These are phyloP conservation scores for Xylaria flabelliformis DNA, from an alignment of 495 filamentous ascomycete genomes.

Conservation along the genomic window DNA sequence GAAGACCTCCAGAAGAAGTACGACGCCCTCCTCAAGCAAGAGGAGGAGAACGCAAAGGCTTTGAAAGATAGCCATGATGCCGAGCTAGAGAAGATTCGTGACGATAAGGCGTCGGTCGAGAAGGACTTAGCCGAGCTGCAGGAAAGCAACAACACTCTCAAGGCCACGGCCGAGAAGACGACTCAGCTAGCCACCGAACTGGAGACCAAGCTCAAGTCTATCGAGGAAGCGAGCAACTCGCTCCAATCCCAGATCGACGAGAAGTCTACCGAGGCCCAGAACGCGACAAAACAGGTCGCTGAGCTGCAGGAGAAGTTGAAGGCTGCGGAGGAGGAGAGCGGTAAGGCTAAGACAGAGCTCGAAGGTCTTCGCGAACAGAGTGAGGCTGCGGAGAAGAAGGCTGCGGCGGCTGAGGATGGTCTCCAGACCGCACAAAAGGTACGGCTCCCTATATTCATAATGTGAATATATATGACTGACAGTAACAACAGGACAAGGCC, in stretches of 20 bases:
- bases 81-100: background rate
- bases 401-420: constrained; percentile 10
- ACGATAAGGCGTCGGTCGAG: constrained; percentile 15
- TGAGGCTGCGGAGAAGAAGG: constrained; percentile 10
- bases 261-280: constrained; percentile 12
- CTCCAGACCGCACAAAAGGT: constrained; percentile 18
- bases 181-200: constrained; percentile 18
- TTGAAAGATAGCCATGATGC: background rate
- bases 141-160: constrained; percentile 3
- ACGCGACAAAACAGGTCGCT: constrained; percentile 19
- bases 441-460: background rate
- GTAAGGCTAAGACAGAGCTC: constrained; percentile 13
- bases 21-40: background rate
- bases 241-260: constrained; percentile 1
- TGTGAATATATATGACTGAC: constrained; percentile 15
- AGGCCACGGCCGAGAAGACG: constrained; percentile 1
- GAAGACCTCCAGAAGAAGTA: constrained; percentile 6
- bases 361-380: constrained; percentile 8
- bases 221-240: constrained; percentile 16
- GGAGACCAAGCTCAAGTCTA: constrained; percentile 13
- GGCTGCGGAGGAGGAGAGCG: constrained; percentile 18
- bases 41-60: constrained; percentile 14
- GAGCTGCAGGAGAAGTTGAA: constrained; percentile 26
- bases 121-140: constrained; percentile 2
- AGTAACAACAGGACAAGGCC: constrained; percentile 18